These are phyloP conservation scores for Dentipellis sp. DNA, from an alignment of 768 basidiomycete species.

Conservation along the genomic window DNA sequence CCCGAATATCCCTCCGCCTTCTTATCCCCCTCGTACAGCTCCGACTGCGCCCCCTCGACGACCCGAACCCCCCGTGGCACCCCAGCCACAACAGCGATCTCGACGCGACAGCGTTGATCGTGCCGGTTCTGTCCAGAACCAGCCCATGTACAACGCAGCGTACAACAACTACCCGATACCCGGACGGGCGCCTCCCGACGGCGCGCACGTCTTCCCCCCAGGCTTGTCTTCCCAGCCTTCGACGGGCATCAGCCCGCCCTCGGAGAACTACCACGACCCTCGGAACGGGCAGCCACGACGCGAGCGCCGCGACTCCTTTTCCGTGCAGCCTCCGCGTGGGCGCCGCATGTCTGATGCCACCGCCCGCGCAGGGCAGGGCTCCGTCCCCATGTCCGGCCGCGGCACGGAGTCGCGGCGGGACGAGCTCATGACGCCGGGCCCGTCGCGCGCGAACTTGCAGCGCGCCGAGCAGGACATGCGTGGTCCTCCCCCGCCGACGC, in stretches of 20 bases:
- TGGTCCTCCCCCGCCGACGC: neutral
- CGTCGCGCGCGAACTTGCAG: neutral
- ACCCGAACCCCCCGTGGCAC: neutral
- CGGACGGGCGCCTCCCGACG: neutral
- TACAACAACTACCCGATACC: neutral
- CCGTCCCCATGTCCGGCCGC: neutral
- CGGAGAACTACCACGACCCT: constrained; percentile 1
- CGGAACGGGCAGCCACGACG: neutral
- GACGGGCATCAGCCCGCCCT: neutral
- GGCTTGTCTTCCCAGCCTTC: neutral
- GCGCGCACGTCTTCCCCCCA: neutral
- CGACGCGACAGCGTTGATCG: neutral
- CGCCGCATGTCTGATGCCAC: neutral
- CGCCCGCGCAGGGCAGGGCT: neutral
- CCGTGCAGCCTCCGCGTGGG: neutral
- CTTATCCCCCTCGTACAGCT: neutral
- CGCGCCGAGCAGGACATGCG: neutral
- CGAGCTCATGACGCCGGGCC: neutral
- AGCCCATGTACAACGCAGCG: neutral
- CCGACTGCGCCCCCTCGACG: neutral
- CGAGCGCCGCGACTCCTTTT: constrained; percentile 12
- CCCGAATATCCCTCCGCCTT: neutral
- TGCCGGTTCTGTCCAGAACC: neutral
- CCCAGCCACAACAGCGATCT: neutral
- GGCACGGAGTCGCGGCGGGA: neutral